A percentile compares a stretch with the other conserved stretches of the same genome.
phyloP scores from a whole-genome alignment of 768 basidiomycete species.

The Termitomyces sp. region DNA sequence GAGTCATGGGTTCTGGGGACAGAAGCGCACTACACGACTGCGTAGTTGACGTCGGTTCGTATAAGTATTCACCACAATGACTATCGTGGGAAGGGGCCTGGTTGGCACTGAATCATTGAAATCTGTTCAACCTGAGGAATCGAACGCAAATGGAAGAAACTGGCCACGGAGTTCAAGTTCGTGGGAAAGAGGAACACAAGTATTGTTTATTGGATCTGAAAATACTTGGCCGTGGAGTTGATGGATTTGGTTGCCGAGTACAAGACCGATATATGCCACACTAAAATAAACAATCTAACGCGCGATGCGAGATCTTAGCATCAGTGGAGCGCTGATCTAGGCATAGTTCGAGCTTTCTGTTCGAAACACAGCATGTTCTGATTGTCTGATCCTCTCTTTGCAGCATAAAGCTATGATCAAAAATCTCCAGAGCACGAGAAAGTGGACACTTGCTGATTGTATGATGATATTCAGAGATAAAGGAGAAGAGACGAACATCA shows the following conservation, averaged over 20 bases:
- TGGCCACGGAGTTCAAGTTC: background rate
- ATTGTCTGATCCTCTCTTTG: background rate
- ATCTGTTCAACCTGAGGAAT: too few species aligned
- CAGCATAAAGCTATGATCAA: background rate
- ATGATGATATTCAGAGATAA: background rate
- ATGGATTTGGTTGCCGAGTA: background rate
- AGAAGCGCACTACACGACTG: too few species aligned
- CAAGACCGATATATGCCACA: background rate
- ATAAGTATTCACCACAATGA: too few species aligned
- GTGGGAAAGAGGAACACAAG: background rate
- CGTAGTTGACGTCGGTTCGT: too few species aligned
- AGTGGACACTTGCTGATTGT: background rate
- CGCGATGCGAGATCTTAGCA: background rate
- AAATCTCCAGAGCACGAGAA: background rate
- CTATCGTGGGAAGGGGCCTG: too few species aligned
- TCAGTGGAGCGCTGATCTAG: background rate
- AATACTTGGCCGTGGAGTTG: background rate
- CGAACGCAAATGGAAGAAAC: background rate
- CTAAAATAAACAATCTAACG: background rate
- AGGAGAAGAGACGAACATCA: too few species aligned
- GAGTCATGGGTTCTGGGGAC: too few species aligned
- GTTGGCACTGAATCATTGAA: background rate
- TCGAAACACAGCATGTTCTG: background rate
- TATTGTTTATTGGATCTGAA: background rate
- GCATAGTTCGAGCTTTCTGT: background rate